Evolutionary conservation across 768 basidiomycete genomes (phyloP), one percentile per base, ranked within the genome.

Genomic region (Pleurotus pulmonarius): DNA sequence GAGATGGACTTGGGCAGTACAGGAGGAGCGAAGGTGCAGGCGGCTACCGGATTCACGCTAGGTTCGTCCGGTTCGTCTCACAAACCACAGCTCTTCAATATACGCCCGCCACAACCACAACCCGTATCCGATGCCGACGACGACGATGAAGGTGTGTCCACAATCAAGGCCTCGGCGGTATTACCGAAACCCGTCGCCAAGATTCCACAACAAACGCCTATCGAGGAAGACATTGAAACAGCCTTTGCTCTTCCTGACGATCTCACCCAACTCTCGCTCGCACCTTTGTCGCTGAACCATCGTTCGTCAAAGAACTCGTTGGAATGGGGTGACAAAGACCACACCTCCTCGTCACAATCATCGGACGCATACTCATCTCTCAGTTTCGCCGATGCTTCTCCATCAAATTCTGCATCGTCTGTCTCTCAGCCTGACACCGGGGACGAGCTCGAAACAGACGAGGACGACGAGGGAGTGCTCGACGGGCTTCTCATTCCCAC

Each of bases 281-380:
- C 87, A 41, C 89, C 92, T 52, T 73, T 86, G 56, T 83, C 88
- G 26, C 82, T 91, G 16, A 83, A 78, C 60, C 88, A 91, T 65
- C 84, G 87, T 51, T 80, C 87, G 7, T 92, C 92, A 56, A 92
- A 92, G 73, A 83, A 82, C 49, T 92, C 91, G 0, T 77, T 93
- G 24, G 90, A 92, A 72, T 92, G 90, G 89, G 77, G 87, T 26
- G 90, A 92, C 71, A 89, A 83, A 66, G 89, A 93, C 64, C 83
- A 88, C 45, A 88, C 91, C 1, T 84, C 81, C 4, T 90, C 90
- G 5, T 90, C 90, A 12, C 88, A 90, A 64, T 92, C 90, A n/a
- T 93, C 91, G 20, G 92, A 93, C 67, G 83, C 88, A 7, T 92
- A 90, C 63, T 92, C 91, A 40, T 81, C 85, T 18, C 79, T 93